These are phyloP conservation scores for Pyrenophora teres DNA, from an alignment of 2,329 filamentous ascomycete species.

Conservation along the genomic window DNA sequence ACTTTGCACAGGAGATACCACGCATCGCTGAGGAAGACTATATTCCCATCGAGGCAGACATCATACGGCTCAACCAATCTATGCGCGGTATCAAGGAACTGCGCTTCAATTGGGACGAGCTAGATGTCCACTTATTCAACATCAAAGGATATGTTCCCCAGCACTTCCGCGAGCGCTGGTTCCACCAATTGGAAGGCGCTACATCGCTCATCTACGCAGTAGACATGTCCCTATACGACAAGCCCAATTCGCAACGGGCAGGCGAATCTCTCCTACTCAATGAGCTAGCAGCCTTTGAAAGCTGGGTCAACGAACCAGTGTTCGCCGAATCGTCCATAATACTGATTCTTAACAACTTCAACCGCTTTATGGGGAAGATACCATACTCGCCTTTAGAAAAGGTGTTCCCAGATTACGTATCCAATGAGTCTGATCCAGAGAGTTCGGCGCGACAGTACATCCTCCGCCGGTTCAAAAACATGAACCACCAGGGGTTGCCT, in stretches of 20 bases:
- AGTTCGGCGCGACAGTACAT: conserved; percentile 40
- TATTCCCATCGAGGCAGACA: conserved; percentile 42
- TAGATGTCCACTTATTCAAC: conserved; percentile 45
- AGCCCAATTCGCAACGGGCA: conserved; percentile 32
- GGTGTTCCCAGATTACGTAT: conserved; percentile 38
- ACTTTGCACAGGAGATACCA: conserved; percentile 37
- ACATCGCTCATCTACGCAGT: conserved; percentile 41
- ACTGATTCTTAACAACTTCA: conserved; percentile 44
- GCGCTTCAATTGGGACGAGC: conserved; percentile 44
- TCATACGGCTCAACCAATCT: conserved; percentile 39
- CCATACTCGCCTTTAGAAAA: conserved; percentile 34
- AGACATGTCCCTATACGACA: conserved; percentile 42
- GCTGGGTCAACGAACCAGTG: conserved; percentile 35
- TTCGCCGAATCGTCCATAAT: conserved; percentile 38
- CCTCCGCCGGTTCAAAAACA: conserved; percentile 36
- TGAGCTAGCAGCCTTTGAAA: conserved; percentile 40
- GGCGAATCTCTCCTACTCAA: conserved; percentile 36
- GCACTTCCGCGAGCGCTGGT: conserved; percentile 43
- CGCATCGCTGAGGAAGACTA: conserved; percentile 37
- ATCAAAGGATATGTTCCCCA: conserved; percentile 38
- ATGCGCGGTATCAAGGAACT: conserved; percentile 41
- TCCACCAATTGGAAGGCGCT: conserved; percentile 43
- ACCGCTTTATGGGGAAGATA: conserved; percentile 41
- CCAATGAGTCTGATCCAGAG: conserved; percentile 27
- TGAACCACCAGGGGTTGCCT: conserved; percentile 35